Base-by-base conservation (phyloP, 257 asterid genomes). In the Gardenia jasminoides region DNA sequence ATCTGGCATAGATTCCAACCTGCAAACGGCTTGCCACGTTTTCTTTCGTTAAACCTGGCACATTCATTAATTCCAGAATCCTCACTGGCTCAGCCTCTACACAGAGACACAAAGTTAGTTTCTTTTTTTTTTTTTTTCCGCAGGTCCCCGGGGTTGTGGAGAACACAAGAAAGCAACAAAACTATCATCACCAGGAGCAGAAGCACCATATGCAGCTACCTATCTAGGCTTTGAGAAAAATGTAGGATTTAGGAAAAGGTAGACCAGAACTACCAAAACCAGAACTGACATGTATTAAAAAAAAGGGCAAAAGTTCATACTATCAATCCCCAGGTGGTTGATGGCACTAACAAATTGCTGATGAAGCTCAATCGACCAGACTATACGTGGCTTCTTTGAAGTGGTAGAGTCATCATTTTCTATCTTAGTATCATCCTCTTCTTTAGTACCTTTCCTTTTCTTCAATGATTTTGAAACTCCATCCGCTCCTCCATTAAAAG, bases 341-440 rank as follows among this genome's bases (percentile, higher is more conserved):
- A 93, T 97, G 11, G 96, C 97, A 67, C 86, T 67, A 78, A 92
- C 98, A 76, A 93, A 93, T 82, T 93, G 97, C 88, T 93, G 96
- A 87, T 93, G 98, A 80, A 93, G 96, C 89, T 93, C 98, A 76
- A 92, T 91, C 13, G 98, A 93, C 98, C 97, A 93, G 76, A 93
- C 98, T 22, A 92, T 97, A 15, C 98, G 98, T 68, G 97, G 95
- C 81, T 91, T 93, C 87, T 93, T 92, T 22, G 90, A 46, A 47
- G 91, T 50, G 69, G 86, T 43, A 48, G 91, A 84, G 67, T 93
- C 96, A 79, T 93, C 97, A 83, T 82, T 87, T 67, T 93, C 97
- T 46, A 80, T 69, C 70, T 88, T 94, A 30, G 80, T 44, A 52
- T 86, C 96, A 54, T 88, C 98, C 58, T 93, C 97, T 67, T 88